These are phyloP conservation scores for Mortierella hygrophila DNA, from an alignment of 192 early-diverging fungal genomes.

Conservation along the genomic window DNA sequence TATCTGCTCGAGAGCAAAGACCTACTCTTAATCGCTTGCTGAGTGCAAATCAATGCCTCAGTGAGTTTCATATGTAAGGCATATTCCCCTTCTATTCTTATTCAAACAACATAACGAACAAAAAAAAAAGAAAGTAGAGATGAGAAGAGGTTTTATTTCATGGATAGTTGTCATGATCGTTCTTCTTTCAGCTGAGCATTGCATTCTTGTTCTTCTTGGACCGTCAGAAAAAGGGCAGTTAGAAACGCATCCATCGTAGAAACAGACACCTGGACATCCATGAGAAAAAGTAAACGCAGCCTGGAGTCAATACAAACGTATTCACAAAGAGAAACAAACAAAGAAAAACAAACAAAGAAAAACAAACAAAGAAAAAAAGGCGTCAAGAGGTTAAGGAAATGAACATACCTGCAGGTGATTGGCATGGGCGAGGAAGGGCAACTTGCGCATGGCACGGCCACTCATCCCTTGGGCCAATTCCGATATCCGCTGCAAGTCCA, in stretches of 20 bases:
- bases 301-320: neutral
- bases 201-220: conserved; percentile 15
- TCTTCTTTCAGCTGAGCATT: neutral
- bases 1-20: conserved; percentile 41
- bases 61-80: conserved; percentile 58
- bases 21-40: conserved; percentile 58
- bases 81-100: conserved; percentile 6
- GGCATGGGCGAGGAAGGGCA: conserved; percentile 72
- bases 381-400: neutral
- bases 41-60: conserved; percentile 53
- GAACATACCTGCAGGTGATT: conserved; percentile 53
- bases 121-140: conserved; percentile 9
- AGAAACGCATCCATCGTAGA: conserved; percentile 25
- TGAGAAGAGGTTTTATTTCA: neutral
- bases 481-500: conserved; percentile 28
- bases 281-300: neutral
- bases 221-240: conserved; percentile 6
- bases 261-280: neutral
- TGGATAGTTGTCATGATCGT: neutral
- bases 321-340: neutral
- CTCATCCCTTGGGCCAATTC: conserved; percentile 52
- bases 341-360: neutral
- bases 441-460: conserved; percentile 63
- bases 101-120: neutral
- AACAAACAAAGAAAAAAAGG: neutral